A percentile compares a stretch with the other conserved stretches of the same genome.
These are phyloP conservation scores for Acanthamoeba lenticulata DNA, from an alignment of 208 protist species.

Conservation along the genomic window DNA sequence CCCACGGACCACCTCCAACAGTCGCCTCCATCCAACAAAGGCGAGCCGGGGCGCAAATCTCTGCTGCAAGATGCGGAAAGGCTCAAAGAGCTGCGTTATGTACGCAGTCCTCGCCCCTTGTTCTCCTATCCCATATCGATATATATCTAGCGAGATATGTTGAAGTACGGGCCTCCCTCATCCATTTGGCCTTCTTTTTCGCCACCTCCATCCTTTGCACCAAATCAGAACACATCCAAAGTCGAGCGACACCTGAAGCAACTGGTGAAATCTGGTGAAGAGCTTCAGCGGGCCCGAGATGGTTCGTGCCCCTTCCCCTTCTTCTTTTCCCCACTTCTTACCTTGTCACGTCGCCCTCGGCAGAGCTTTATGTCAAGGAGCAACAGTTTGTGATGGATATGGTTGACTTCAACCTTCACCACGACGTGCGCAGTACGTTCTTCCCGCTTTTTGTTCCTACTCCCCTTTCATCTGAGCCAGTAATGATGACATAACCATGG, in stretches of 20 bases:
- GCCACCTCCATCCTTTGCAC: too few species aligned
- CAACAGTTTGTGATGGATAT: conserved; percentile 64
- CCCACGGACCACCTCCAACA: neutral
- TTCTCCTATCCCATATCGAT: too few species aligned
- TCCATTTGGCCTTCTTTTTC: neutral
- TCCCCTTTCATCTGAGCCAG: neutral
- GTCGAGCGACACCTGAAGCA: conserved; percentile 40
- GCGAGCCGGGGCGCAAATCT: neutral
- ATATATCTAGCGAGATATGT: neutral
- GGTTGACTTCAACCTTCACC: conserved; percentile 62
- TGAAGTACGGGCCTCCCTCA: neutral
- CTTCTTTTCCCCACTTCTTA: neutral
- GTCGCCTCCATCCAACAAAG: neutral
- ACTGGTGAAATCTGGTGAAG: conserved; percentile 44
- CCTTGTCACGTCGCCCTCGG: neutral
- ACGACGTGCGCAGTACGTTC: neutral
- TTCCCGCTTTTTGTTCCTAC: neutral
- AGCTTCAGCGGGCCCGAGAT: conserved; percentile 20
- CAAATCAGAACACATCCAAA: conserved; percentile 21
- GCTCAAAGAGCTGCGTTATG: conserved; percentile 35
- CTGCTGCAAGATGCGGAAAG: neutral
- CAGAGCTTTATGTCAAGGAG: conserved; percentile 52
- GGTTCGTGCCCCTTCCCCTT: neutral
- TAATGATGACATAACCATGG: neutral
- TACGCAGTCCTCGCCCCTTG: neutral